These are phyloP conservation scores for Fusarium burgessii DNA, from an alignment of 2,329 filamentous ascomycete species.

Conservation along the genomic window DNA sequence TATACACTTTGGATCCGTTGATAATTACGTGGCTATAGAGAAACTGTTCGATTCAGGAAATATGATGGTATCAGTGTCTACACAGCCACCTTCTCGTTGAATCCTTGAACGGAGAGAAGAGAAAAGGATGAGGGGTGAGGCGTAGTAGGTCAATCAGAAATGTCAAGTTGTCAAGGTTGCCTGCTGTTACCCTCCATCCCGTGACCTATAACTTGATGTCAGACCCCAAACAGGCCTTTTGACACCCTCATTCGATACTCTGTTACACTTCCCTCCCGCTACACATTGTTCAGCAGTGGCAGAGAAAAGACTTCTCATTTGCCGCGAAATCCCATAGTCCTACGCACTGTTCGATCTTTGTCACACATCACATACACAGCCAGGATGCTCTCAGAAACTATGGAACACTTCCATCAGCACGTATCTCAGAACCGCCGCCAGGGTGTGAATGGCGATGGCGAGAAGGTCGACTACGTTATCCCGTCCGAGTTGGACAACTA, in stretches of 20 bases:
- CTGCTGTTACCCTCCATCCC: not conserved
- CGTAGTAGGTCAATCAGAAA: not conserved
- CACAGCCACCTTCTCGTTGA: not conserved
- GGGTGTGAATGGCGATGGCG: not conserved
- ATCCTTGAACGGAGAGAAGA: not conserved
- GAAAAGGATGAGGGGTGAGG: not conserved
- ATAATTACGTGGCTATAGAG: not conserved
- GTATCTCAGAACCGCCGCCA: fast-evolving
- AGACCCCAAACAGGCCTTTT: not conserved
- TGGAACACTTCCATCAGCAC: not conserved
- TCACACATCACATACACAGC: not conserved
- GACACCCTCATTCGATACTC: not conserved
- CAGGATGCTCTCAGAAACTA: not conserved
- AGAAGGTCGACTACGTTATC: not conserved
- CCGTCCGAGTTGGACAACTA: not conserved
- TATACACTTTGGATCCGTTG: not conserved
- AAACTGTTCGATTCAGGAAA: not conserved
- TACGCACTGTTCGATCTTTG: not conserved
- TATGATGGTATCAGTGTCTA: not conserved
- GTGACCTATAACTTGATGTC: not conserved
- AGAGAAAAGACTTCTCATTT: not conserved
- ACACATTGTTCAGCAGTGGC: not conserved
- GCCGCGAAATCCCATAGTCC: not conserved
- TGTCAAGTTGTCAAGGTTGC: not conserved
- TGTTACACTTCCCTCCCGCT: not conserved